phyloP scores from a whole-genome alignment of 108 stramenopile genomes.

The Fragilariopsis cylindrus region DNA sequence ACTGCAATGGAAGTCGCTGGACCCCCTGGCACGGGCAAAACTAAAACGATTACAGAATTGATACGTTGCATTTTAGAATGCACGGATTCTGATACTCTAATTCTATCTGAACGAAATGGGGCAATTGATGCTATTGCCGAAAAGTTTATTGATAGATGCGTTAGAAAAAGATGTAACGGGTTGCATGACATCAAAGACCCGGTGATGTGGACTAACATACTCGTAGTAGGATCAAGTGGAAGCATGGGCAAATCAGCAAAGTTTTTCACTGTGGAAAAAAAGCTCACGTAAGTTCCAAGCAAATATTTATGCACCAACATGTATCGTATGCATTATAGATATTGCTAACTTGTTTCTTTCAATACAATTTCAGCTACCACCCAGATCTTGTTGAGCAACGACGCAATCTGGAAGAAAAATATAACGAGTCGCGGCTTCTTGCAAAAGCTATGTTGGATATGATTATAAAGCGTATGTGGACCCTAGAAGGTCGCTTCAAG shows the following conservation, averaged over 20 bases:
- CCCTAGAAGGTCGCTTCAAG: background rate
- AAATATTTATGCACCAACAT: background rate
- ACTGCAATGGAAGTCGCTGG: constrained; percentile 61
- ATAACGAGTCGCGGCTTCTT: background rate
- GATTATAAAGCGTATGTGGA: background rate
- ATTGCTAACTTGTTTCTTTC: background rate
- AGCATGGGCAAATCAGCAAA: constrained; percentile 41
- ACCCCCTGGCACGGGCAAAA: constrained; percentile 56
- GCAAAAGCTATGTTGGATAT: background rate
- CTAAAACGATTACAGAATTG: constrained; percentile 51
- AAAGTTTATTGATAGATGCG: constrained; percentile 33
- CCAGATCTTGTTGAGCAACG: background rate
- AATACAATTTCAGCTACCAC: background rate
- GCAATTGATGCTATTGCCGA: constrained; percentile 61
- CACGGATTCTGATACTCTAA: constrained; percentile 38
- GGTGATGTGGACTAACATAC: constrained; percentile 34
- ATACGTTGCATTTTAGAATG: constrained; percentile 42
- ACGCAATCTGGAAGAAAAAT: background rate
- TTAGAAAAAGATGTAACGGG: constrained; percentile 8
- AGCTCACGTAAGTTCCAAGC: constrained; percentile 35
- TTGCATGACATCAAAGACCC: constrained; percentile 27
- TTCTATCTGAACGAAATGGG: constrained; percentile 53
- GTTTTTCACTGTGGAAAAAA: constrained; percentile 39
- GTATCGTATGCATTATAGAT: background rate
- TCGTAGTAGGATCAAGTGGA: constrained; percentile 38